These are phyloP conservation scores for Periconia digitata DNA, from an alignment of 2,329 filamentous ascomycete species.

Conservation along the genomic window DNA sequence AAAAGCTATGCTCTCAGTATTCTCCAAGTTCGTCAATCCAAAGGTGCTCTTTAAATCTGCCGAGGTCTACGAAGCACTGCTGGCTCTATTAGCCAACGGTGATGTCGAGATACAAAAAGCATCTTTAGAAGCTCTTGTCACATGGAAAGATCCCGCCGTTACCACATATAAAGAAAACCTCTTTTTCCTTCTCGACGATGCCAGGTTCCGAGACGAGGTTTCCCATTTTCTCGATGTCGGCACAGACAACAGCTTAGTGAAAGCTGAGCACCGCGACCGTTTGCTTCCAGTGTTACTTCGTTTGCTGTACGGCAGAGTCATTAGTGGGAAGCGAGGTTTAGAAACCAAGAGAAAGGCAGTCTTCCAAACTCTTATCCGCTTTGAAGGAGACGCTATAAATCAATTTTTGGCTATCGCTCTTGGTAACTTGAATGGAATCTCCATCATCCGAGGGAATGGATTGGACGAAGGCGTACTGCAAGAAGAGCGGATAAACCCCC, in stretches of 20 bases:
- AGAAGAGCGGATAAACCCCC: constrained; percentile 62
- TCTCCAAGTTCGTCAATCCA: constrained; percentile 84
- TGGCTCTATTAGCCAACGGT: constrained; percentile 80
- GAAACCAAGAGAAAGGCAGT: constrained; percentile 73
- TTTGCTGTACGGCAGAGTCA: constrained; percentile 84
- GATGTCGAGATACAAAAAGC: constrained; percentile 87
- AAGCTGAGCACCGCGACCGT: constrained; percentile 68
- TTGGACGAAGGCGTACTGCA: constrained; percentile 49
- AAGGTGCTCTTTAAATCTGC: constrained; percentile 76
- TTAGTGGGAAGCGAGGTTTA: constrained; percentile 80
- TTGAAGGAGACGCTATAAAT: constrained; percentile 73
- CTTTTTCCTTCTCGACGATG: constrained; percentile 84
- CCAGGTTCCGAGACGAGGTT: constrained; percentile 91
- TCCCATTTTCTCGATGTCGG: constrained; percentile 81
- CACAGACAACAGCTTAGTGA: constrained; percentile 64
- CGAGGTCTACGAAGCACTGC: constrained; percentile 74
- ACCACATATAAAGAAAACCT: constrained; percentile 82
- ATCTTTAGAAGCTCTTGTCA: constrained; percentile 78
- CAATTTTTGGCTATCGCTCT: constrained; percentile 82
- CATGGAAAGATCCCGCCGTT: constrained; percentile 82
- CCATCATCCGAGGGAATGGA: constrained; percentile 56
- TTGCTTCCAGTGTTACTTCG: constrained; percentile 86
- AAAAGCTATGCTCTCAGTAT: constrained; percentile 77
- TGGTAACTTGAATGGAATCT: constrained; percentile 65
- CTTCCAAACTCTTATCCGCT: constrained; percentile 76